Conservation (phyloP, 805 yeast genomes). For the Spencermartinsiella europaea region DNA sequence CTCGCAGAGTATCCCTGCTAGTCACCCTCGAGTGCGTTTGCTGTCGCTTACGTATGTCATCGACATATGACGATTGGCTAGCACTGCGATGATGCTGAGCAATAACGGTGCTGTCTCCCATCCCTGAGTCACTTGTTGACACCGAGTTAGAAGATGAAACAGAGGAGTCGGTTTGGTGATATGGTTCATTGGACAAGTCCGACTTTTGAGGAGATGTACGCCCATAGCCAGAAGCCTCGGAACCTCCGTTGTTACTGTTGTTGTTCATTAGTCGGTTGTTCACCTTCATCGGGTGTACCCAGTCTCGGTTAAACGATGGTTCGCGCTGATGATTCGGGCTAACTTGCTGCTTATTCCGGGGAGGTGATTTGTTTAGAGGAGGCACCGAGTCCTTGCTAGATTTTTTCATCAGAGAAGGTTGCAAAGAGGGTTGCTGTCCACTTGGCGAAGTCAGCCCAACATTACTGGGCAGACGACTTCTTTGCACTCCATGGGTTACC, state of each 20-base stretch:
- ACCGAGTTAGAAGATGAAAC: not conserved
- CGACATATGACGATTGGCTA: conserved; percentile 8
- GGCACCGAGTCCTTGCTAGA: not conserved
- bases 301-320: conserved; percentile 21
- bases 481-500: conserved; percentile 2
- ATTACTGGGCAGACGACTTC: not conserved
- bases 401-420: not conserved
- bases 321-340: conserved; percentile 10
- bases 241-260: not conserved
- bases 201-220: not conserved
- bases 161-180: not conserved
- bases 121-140: not conserved
- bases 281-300: conserved; percentile 15
- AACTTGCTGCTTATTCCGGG: conserved; percentile 6
- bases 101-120: not conserved
- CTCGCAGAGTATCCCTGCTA: conserved; percentile 13
- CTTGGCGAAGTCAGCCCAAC: not conserved
- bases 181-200: not conserved
- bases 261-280: no score
- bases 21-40: conserved; percentile 9
- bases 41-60: conserved; percentile 4
- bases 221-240: not conserved
- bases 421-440: not conserved
- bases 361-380: not conserved
- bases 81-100: not conserved